Base-by-base conservation (phyloP, 805 yeast genomes). In the Dipodascus albidus region DNA sequence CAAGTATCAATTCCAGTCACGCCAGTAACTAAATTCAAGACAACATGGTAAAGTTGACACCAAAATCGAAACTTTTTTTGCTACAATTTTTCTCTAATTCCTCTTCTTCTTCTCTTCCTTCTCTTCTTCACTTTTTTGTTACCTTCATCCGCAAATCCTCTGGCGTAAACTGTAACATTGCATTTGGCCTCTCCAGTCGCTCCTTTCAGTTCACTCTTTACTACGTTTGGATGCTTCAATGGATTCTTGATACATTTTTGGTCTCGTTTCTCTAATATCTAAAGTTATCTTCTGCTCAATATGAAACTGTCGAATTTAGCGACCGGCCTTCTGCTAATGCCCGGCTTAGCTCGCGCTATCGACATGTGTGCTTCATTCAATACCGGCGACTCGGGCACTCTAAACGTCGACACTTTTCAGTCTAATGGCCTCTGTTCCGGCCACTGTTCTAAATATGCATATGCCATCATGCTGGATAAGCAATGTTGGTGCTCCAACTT, bases 401-500 rank as follows among this genome's bases (percentile, higher is more conserved):
- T 52, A 56, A 21, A 31, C 48, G 53, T 51, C 31, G n/a, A 17
- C 44, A 38, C 57, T 55, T 73, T 55, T 53, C 73, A 70, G 60
- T 68, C 73, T 20, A 75, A 72, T 58, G 86, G 86, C 2, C 60
- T 58, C 15, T 81, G 86, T 61, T 60, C 70, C 3, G 69, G 66
- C 48, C 63, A 66, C 22, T 81, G 86, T 60, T 21, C 52, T 2
- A 74, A 73, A 2, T 72, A 67, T 54, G 69, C 75, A 4, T 76
- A 72, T 53, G 85, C 79, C 15, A 72, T 81, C 41, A 65, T 80
- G 48, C 79, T 70, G 57, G 70, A 69, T 9, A 52, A 64, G 35
- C 35, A 65, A 50, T 81, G 86, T 61, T 81, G 82, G 81, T 81
- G 86, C 61, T 71, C 83, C 2, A 71, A 79, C 58, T 55, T 60